Evolutionary conservation across 805 yeast genomes (phyloP), one percentile per base, ranked within the genome.

Genomic region (Candida quercuum): DNA sequence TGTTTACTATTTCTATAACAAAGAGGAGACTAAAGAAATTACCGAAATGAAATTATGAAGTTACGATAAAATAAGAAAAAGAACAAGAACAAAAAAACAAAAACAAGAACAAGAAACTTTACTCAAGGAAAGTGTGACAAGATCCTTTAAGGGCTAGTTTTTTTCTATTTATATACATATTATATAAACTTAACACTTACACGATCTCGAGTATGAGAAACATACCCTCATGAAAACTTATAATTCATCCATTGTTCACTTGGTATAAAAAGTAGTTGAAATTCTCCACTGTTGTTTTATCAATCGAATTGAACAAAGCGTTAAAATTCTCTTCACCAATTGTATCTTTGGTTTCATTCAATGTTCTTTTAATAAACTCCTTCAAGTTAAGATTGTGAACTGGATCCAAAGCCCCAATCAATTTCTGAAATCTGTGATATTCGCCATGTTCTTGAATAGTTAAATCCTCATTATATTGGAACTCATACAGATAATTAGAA

Each of bases 301-400:
- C 52, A 28, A 46, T 27, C 2, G 17, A 21, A 2, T 21, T 22
- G 13, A 49, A 37, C 8, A 45, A 17, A 1, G 22, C 22, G 12
- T 37, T 31, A 29, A 47, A 39, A 12, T 38, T 41, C 2, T 17
- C 32, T 3, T 38, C 40, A 1, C 54, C 54, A 14, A 39, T 37
- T 10, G 13, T 38, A 27, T 35, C 33, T 33, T 44, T 46, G 6
- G 44, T 41, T 2, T 17, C 18, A 11, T 28, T 27, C 18, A 57
- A 17, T 3, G 53, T 56, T n/a, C 51, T 58, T 33, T 57, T 57
- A 25, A 82, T 56, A 43, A 60, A 71, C 6, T 56, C 60, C 39
- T 68, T 72, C 39, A 81, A 52, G 33, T 72, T 68, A 7, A 78
- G 67, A 14, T 62, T 68, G 52, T 74, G 78, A 7, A 76, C 76